Conservation (phyloP, 129 eudicot genomes). For the Logfia minima region DNA sequence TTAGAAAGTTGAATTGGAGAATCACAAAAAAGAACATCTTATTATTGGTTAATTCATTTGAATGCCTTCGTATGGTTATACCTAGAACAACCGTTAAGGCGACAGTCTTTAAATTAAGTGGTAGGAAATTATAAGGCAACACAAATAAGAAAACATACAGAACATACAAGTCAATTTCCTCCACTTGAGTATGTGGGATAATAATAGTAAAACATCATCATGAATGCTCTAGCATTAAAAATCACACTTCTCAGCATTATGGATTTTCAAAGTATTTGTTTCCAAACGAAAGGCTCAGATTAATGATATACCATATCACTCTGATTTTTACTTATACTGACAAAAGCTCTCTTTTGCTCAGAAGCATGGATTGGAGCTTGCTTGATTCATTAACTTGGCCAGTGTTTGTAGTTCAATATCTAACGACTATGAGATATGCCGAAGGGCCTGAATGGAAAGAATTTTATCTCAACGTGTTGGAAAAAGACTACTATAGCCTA, state of each 20-base stretch:
- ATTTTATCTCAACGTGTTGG: constrained; percentile 51
- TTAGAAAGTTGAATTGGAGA: constrained; percentile 1
- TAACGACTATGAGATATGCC: constrained; percentile 63
- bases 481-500: constrained; percentile 74
- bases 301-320: background rate
- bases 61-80: background rate
- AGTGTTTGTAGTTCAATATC: constrained; percentile 63
- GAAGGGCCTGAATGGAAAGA: constrained; percentile 77
- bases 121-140: background rate
- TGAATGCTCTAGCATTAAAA: constrained; percentile 1
- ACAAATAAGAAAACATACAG: background rate
- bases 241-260: background rate
- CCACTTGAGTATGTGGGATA: background rate
- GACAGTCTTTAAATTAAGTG: background rate
- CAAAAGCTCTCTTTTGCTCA: constrained; percentile 26
- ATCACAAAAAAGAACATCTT: constrained; percentile 8
- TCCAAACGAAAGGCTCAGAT: constrained; percentile 9
- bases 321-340: background rate
- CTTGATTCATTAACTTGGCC: constrained; percentile 98
- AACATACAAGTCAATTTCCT: background rate
- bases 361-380: constrained; percentile 90
- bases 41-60: background rate
- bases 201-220: background rate
- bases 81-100: background rate
- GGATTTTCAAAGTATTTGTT: background rate